Evolutionary conservation across 2,329 filamentous ascomycete genomes (phyloP), one percentile per base, ranked within the genome.

Genomic region (Clarireedia monteithiana): DNA sequence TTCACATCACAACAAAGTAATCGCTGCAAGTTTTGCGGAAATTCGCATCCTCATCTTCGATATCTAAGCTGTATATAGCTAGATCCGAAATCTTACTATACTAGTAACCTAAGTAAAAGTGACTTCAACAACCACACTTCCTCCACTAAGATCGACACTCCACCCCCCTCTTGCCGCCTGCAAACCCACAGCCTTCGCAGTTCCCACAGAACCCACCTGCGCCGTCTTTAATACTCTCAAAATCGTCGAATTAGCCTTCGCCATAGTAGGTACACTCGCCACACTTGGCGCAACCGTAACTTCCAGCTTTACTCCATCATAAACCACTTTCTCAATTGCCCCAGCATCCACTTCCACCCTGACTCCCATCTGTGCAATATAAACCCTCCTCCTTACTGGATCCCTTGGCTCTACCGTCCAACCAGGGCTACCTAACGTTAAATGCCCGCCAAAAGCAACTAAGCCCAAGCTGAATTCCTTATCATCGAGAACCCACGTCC

Each of bases 391-490:
- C n/a, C 73, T 69, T 3, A 79, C 74, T 0, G 76, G 73, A 58
- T 79, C 78, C 23, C 65, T 72, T 0, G 75, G 73, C 50, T 67
- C 58, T 0, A 80, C 74, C 0, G 58, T 68, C 52, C 52, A 54
- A 4, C 34, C 48, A n/a, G n/a, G 12, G 4, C 34, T 48, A 1
- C 44, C 39, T 9, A 74, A 64, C 0, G 52, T 60, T 10, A 76
- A 51, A 1, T 72, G 69, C 0, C 78, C 79, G 0, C 79, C 79
- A 55, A 78, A 82, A 0, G 71, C 75, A 2, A 77, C 63, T n/a
- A 77, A 63, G 0, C 79, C 78, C 4, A 78, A 10, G 2, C 27
- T 9, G 4, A 30, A 69, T 1, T 69, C 68, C 0, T 64, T 54
- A 55, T 80, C 74, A 0, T 75, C 60, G 0, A 74, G 73, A 5